A percentile compares a stretch with the other conserved stretches of the same genome.
These are phyloP conservation scores for Dendrocalamus latiflorus DNA, from an alignment of 202 grass and related monocot species.

Conservation along the genomic window DNA sequence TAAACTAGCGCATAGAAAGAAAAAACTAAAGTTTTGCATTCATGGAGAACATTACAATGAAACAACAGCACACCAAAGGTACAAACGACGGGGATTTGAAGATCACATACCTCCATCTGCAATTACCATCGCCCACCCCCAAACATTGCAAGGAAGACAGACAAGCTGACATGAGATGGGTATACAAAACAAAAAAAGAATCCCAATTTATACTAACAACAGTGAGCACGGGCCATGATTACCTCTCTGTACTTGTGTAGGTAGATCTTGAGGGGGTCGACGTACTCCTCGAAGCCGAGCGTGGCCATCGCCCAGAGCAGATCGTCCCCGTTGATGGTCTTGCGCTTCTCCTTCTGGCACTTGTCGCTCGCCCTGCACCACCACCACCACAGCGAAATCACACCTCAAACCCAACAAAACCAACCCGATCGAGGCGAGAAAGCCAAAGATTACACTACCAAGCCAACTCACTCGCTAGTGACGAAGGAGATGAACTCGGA, in stretches of 20 bases:
- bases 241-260: constrained; percentile 87
- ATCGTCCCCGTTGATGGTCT: constrained; percentile 92
- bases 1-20: background rate
- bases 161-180: constrained; percentile 19
- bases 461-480: constrained; percentile 81
- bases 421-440: background rate
- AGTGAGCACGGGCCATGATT: constrained; percentile 3
- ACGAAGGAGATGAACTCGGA: constrained; percentile 95
- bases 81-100: background rate
- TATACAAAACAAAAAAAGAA: background rate
- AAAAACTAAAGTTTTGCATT: background rate
- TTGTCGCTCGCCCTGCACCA: constrained; percentile 77
- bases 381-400: background rate
- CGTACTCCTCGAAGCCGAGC: constrained; percentile 84
- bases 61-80: background rate
- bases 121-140: constrained; percentile 9
- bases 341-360: constrained; percentile 93
- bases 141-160: constrained; percentile 12
- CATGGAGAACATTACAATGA: background rate
- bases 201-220: background rate
- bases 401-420: background rate
- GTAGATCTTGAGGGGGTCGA: constrained; percentile 81
- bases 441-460: constrained; percentile 8
- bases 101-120: constrained; percentile 74
- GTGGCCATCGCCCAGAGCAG: constrained; percentile 82